Evolutionary conservation across 495 filamentous ascomycete genomes (phyloP).

Genomic region (Trichoderma erinaceum): DNA sequence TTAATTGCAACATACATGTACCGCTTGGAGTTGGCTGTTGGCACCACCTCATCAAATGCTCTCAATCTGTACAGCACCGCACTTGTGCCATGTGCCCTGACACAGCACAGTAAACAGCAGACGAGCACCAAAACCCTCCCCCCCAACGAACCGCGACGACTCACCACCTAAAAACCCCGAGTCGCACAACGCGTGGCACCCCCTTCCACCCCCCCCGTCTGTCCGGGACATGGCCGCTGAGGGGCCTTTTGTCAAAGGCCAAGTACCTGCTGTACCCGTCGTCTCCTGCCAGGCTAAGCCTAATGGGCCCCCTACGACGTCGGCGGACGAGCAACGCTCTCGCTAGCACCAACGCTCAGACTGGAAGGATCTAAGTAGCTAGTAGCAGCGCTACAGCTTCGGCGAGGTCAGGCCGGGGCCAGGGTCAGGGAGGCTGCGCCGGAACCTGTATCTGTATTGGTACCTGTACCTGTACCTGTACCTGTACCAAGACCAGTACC

Average conservation of each 20-base stretch:
- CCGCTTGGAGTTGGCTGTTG: too few species aligned
- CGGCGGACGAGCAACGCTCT: background rate
- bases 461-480: too few species aligned
- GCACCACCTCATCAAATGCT: too few species aligned
- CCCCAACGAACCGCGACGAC: background rate
- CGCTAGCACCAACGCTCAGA: constrained; percentile 10
- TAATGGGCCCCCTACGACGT: background rate
- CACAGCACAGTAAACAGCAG: background rate
- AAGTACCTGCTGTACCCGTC: background rate
- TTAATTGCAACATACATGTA: too few species aligned
- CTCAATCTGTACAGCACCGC: too few species aligned
- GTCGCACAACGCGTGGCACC: constrained; percentile 7
- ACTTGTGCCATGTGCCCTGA: background rate
- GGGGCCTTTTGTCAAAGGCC: constrained; percentile 3
- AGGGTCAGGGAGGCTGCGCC: background rate
- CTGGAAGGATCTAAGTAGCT: constrained; percentile 5
- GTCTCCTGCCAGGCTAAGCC: background rate
- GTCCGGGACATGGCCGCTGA: constrained; percentile 12
- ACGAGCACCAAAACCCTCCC: background rate
- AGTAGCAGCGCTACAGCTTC: constrained; percentile 2
- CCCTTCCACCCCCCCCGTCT: constrained; percentile 9
- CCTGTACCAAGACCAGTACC: too few species aligned
- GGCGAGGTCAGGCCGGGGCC: background rate
- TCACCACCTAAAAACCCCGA: background rate
- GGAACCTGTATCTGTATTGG: background rate